These are phyloP conservation scores for Eucalyptus grandis DNA, from an alignment of 345 rosid species.

Conservation along the genomic window DNA sequence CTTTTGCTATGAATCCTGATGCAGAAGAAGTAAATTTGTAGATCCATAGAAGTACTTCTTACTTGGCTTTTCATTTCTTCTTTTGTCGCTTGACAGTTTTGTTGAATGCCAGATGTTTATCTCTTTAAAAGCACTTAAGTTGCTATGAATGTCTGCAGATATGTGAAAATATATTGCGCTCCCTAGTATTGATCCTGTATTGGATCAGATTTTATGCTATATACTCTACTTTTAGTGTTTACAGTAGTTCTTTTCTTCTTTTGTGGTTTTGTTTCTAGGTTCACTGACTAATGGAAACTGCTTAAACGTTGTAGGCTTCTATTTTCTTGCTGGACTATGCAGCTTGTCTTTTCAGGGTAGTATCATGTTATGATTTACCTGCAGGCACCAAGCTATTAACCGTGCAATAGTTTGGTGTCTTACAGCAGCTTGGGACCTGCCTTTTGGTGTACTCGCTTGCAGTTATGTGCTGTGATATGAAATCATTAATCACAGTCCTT, in stretches of 20 bases:
- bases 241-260: background rate
- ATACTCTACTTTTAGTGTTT: background rate
- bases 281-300: background rate
- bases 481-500: background rate
- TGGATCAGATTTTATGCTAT: background rate
- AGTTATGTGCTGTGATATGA: background rate
- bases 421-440: background rate
- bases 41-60: background rate
- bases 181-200: background rate
- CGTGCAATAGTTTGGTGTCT: background rate
- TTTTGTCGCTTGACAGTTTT: background rate
- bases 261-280: background rate
- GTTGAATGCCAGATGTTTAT: background rate
- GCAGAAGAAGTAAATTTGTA: background rate
- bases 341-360: background rate
- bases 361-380: background rate
- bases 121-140: background rate
- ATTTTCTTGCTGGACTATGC: background rate
- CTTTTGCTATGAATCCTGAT: background rate
- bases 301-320: background rate
- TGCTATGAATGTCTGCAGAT: background rate
- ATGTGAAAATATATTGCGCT: background rate
- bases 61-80: background rate
- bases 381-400: background rate
- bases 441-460: background rate